These are phyloP conservation scores for Candida dendrica DNA, from an alignment of 805 yeast species.

Conservation along the genomic window DNA sequence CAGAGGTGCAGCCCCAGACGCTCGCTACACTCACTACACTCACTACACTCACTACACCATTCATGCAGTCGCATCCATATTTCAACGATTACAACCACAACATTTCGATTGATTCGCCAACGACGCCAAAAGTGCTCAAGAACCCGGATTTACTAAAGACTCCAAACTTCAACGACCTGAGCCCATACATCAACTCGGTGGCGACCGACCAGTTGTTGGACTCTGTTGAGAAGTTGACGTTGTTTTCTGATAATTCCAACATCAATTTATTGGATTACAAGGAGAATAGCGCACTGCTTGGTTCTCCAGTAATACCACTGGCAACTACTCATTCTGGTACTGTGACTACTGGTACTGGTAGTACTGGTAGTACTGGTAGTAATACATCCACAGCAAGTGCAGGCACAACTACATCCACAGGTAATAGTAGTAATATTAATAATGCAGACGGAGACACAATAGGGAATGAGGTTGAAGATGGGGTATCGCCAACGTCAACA, in stretches of 20 bases:
- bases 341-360: too few species aligned
- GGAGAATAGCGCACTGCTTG: neutral
- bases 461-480: too few species aligned
- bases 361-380: too few species aligned
- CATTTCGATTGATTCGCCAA: conserved; percentile 17
- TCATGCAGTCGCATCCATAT: conserved; percentile 2
- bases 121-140: conserved; percentile 18
- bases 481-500: neutral
- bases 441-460: too few species aligned
- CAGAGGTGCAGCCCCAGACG: too few species aligned
- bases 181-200: neutral
- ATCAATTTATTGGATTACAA: conserved; percentile 2
- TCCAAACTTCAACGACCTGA: conserved; percentile 8
- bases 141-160: conserved; percentile 1
- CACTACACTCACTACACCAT: neutral
- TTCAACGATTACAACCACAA: conserved; percentile 13
- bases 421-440: too few species aligned
- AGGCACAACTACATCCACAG: too few species aligned
- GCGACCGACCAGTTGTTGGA: conserved; percentile 1
- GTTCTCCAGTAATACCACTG: neutral
- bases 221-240: conserved; percentile 4
- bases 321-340: neutral
- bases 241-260: conserved; percentile 4
- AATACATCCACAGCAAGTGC: neutral
- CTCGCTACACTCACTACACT: too few species aligned